Base-by-base conservation (phyloP, 106 monocot species). In the Platanthera guangdongensis region DNA sequence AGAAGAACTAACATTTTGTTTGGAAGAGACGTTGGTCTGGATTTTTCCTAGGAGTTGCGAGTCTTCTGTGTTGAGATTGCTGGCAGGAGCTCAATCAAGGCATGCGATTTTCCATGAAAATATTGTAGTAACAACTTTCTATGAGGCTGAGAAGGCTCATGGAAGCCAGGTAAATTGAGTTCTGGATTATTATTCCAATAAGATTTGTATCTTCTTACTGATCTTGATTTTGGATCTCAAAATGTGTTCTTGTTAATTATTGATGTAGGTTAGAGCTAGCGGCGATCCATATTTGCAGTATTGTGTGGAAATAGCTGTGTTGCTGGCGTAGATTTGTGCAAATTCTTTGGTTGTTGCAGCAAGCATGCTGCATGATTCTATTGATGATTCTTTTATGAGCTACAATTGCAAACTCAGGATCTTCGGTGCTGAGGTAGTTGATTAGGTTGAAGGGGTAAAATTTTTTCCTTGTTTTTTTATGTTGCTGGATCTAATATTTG, bases 251-350 rank as follows among this genome's bases (percentile, higher is more conserved):
- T 73, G 45, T 51, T 46, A 64, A 9, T 70, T 14, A 6, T 6
- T 65, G 47, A 52, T 67, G 67, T 84, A 96, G 95, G 90, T 78
- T 82, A 84, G 95, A 60, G 90, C 82, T 8, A 90, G 86, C 74
- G 95, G 93, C 5, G 90, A 88, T 80, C 95, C 88, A 3, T 96
- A 96, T 79, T 82, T 96, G 75, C 83, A 93, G 81, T 93, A 96
- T 79, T 96, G 95, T 78, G 85, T 96, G 81, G 95, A 96, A 88
- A 96, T 90, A 0, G 90, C 90, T 0, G 77, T 93, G 45, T 76
- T 93, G 60, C 68, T 96, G 22, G 95, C 95, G 9, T 77, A 80
- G 53, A 74, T 93, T 25, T 93, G 95, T 69, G 95, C 87, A 74
- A 89, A 87, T 86, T 52, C 84, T 15, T 89, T 90, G 2, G 87